A percentile compares a stretch with the other conserved stretches of the same genome.
phyloP scores from a whole-genome alignment of 768 basidiomycete genomes.

The Trametes coccinea region DNA sequence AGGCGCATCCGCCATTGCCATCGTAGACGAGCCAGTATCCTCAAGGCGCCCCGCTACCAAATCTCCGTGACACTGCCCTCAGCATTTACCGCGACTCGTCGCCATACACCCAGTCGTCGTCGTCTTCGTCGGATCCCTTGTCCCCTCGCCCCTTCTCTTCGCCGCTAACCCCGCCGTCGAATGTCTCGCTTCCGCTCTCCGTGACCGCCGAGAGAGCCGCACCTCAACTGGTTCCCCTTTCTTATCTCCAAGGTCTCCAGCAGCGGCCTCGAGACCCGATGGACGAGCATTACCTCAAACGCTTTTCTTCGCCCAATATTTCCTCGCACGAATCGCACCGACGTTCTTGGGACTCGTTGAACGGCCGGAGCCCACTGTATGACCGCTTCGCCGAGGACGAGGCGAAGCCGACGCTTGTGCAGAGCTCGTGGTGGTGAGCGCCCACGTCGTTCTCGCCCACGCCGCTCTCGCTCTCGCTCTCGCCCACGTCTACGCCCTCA shows the following conservation, averaged over 20 bases:
- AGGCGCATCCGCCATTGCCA: not conserved
- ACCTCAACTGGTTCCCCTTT: slow-evolving; percentile 56
- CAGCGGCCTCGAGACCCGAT: slow-evolving; percentile 59
- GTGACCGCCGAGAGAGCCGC: slow-evolving; percentile 6
- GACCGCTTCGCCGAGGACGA: slow-evolving; percentile 19
- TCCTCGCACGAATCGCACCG: slow-evolving; percentile 11
- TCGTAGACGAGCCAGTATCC: slow-evolving; percentile 6
- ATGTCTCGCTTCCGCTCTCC: slow-evolving; percentile 12
- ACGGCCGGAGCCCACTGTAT: slow-evolving; percentile 5
- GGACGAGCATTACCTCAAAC: slow-evolving; percentile 64
- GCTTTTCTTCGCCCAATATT: slow-evolving; percentile 38
- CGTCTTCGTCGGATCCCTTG: slow-evolving; percentile 24
- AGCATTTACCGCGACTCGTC: slow-evolving; percentile 28
- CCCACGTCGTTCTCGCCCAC: too few relatives aligned
- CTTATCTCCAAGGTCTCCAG: slow-evolving; percentile 53
- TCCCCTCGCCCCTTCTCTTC: slow-evolving; percentile 23
- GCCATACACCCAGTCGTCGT: slow-evolving; percentile 30
- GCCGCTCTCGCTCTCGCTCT: too few relatives aligned
- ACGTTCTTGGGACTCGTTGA: slow-evolving; percentile 10
- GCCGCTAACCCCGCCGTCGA: slow-evolving; percentile 24
- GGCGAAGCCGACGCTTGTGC: slow-evolving; percentile 18
- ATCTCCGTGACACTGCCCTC: slow-evolving; percentile 16
- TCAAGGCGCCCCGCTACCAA: slow-evolving; percentile 14
- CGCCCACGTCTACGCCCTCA: too few relatives aligned
- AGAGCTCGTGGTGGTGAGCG: slow-evolving; percentile 20